Evolutionary conservation across 805 yeast genomes (phyloP).

Genomic region (Metschnikowia colocasiae): DNA sequence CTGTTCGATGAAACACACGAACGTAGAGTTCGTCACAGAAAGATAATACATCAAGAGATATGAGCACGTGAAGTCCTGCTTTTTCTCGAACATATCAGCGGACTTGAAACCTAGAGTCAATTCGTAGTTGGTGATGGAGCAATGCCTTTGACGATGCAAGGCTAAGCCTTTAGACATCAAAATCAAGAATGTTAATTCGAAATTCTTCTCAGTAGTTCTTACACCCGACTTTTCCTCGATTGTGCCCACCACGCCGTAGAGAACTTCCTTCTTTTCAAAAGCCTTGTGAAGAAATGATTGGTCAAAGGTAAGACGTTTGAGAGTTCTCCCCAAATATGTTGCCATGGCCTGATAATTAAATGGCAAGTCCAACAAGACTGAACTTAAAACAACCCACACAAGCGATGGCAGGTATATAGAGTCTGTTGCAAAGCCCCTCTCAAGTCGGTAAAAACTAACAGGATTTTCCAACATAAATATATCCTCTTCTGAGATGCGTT

Average conservation of each 20-base stretch:
- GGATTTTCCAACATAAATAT: constrained; percentile 37
- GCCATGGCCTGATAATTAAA: constrained; percentile 15
- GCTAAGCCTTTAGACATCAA: constrained; percentile 55
- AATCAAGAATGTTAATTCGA: constrained; percentile 49
- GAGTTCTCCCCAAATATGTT: constrained; percentile 25
- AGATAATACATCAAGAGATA: constrained; percentile 35
- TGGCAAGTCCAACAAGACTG: constrained; percentile 11
- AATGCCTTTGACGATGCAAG: constrained; percentile 51
- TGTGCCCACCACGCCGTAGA: constrained; percentile 40
- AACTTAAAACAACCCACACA: constrained; percentile 40
- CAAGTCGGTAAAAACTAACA: constrained; percentile 46
- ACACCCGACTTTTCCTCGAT: constrained; percentile 43
- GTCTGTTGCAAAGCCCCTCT: constrained; percentile 44
- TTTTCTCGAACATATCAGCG: background rate
- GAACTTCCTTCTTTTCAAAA: constrained; percentile 30
- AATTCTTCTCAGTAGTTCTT: constrained; percentile 40
- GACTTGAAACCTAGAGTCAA: background rate
- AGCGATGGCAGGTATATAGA: constrained; percentile 47
- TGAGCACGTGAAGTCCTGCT: constrained; percentile 4
- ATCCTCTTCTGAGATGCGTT: constrained; percentile 15
- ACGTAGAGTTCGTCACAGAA: constrained; percentile 23
- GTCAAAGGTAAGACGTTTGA: constrained; percentile 24
- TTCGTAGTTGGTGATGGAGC: constrained; percentile 30
- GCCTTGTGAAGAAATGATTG: constrained; percentile 25
- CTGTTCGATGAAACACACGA: constrained; percentile 23